A percentile compares a stretch with the other conserved stretches of the same genome.
These are phyloP conservation scores for Populus pruinosa DNA, from an alignment of 345 rosid genomes.

Conservation along the genomic window DNA sequence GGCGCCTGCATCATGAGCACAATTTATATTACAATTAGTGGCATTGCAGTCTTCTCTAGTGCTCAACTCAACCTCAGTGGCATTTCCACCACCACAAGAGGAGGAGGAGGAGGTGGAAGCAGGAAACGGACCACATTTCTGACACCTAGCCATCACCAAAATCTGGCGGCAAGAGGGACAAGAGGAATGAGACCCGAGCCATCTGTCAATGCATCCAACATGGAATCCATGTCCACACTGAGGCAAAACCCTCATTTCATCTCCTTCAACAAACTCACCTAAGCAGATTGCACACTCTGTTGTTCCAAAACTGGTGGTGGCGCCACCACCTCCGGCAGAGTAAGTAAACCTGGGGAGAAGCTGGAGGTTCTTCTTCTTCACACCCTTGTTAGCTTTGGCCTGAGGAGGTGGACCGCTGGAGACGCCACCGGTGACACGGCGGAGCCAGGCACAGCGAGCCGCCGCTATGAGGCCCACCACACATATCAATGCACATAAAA, in stretches of 20 bases:
- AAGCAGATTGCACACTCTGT: conserved; percentile 80
- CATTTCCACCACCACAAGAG: background rate
- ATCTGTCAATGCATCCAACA: conserved; percentile 56
- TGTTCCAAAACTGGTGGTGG: conserved; percentile 26
- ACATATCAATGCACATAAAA: conserved; percentile 71
- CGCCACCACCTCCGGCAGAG: conserved; percentile 30
- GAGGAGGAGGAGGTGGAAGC: conserved; percentile 14
- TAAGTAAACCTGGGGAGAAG: conserved; percentile 62
- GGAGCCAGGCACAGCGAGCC: conserved; percentile 58
- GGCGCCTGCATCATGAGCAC: background rate
- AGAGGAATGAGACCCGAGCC: conserved; percentile 60
- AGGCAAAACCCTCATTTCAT: conserved; percentile 51
- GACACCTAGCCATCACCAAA: conserved; percentile 32
- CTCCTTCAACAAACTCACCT: conserved; percentile 61
- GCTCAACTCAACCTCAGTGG: conserved; percentile 15
- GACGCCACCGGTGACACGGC: conserved; percentile 15
- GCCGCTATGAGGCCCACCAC: conserved; percentile 64
- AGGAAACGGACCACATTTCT: conserved; percentile 37
- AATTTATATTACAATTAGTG: background rate
- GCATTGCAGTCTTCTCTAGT: conserved; percentile 5
- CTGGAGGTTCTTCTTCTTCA: conserved; percentile 63
- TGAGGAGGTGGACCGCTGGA: conserved; percentile 10
- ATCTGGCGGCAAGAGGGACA: conserved; percentile 81
- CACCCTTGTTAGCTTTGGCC: conserved; percentile 50
- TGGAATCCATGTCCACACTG: conserved; percentile 78